Evolutionary conservation across 768 basidiomycete genomes (phyloP).

Genomic region (Trametes sanguinea): DNA sequence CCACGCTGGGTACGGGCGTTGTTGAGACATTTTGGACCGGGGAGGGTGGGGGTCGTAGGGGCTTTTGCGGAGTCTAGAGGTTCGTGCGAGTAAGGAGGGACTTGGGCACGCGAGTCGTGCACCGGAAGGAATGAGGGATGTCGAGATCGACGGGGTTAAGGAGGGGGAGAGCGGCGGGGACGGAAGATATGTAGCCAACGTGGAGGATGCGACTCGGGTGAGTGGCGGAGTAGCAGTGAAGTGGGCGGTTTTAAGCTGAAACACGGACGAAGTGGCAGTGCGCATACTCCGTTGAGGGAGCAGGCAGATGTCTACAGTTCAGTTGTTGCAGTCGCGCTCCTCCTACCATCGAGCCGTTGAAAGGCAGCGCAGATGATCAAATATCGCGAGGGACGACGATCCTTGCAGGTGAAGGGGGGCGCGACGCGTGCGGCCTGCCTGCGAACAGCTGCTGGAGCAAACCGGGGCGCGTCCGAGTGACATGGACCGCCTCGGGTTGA

Average conservation of each 20-base stretch:
- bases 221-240: constrained; percentile 22
- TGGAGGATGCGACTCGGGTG: constrained; percentile 27
- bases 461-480: constrained; percentile 7
- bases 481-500: constrained; percentile 15
- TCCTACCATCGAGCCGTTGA: constrained; percentile 11
- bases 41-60: constrained; percentile 9
- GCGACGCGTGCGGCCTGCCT: constrained; percentile 1
- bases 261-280: constrained; percentile 26
- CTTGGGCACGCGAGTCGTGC: constrained; percentile 12
- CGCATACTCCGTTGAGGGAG: constrained; percentile 11
- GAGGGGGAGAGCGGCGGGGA: constrained; percentile 40
- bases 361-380: constrained; percentile 34
- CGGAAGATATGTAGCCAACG: constrained; percentile 45
- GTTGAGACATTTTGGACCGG: constrained; percentile 22
- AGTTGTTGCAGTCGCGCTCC: constrained; percentile 2
- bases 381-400: constrained; percentile 38
- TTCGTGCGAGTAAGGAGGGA: constrained; percentile 9
- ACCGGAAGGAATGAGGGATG: constrained; percentile 9
- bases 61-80: constrained; percentile 5
- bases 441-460: not conserved
- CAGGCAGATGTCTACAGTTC: constrained; percentile 9
- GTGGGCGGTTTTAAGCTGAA: constrained; percentile 40
- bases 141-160: constrained; percentile 20
- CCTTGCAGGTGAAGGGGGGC: constrained; percentile 18
- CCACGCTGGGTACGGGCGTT: constrained; percentile 23